A percentile compares a stretch with the other conserved stretches of the same genome.
These are phyloP conservation scores for Fusarium bulbicola DNA, from an alignment of 2,329 filamentous ascomycete genomes.

Conservation along the genomic window DNA sequence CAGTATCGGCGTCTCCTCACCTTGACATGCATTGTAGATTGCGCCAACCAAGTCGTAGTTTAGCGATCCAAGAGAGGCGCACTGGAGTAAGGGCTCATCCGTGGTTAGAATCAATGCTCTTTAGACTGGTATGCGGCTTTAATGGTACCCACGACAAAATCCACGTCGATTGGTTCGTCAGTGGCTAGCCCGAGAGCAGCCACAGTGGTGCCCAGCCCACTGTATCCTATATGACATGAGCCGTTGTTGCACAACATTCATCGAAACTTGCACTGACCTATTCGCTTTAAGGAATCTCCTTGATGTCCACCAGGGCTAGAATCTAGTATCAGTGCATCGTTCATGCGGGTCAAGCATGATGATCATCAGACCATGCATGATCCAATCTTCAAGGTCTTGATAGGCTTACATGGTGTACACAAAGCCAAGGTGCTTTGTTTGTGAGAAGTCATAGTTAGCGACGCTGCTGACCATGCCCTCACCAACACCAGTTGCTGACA, in stretches of 20 bases:
- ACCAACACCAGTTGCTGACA: slow-evolving; percentile 72
- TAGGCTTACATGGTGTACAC: slow-evolving; percentile 80
- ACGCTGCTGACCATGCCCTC: slow-evolving; percentile 73
- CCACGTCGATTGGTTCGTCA: slow-evolving; percentile 67
- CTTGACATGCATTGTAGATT: slow-evolving; percentile 65
- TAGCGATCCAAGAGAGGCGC: slow-evolving; percentile 83
- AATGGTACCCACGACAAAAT: slow-evolving; percentile 70
- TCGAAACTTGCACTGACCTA: slow-evolving; percentile 42
- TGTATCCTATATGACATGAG: slow-evolving; percentile 66
- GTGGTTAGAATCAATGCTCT: slow-evolving; percentile 30
- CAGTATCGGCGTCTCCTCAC: slow-evolving; percentile 46
- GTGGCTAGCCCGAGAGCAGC: slow-evolving; percentile 68
- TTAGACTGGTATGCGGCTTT: slow-evolving; percentile 18
- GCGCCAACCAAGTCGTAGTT: slow-evolving; percentile 71
- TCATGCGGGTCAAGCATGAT: slow-evolving; percentile 6
- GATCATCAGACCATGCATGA: slow-evolving; percentile 6
- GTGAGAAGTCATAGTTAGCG: slow-evolving; percentile 81
- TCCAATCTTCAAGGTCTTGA: not conserved
- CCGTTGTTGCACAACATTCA: slow-evolving; percentile 23
- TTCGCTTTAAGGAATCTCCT: slow-evolving; percentile 41
- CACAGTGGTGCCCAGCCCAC: slow-evolving; percentile 76
- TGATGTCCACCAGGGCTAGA: slow-evolving; percentile 49
- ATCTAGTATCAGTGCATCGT: slow-evolving; percentile 24
- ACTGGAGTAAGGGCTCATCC: slow-evolving; percentile 52
- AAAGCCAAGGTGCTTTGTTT: slow-evolving; percentile 78